These are phyloP conservation scores for Colletotrichum sp. DNA, from an alignment of 2,329 filamentous ascomycete genomes.

Conservation along the genomic window DNA sequence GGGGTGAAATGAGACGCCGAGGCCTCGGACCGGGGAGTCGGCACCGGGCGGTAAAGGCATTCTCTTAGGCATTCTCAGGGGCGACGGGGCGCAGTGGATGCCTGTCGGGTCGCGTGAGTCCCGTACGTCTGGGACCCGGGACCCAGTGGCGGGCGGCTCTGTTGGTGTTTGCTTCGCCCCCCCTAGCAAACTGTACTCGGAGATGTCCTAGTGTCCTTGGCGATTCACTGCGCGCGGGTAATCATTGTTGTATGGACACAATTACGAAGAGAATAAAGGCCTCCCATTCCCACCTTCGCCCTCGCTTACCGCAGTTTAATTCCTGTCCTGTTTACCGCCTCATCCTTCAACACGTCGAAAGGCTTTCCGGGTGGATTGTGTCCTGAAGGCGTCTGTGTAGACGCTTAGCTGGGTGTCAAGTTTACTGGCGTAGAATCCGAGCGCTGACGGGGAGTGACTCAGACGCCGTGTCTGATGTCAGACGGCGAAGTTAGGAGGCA, in stretches of 20 bases:
- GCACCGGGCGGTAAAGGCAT: background rate
- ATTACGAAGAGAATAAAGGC: background rate
- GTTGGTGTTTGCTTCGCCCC: background rate
- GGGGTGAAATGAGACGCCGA: background rate
- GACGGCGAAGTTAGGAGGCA: background rate
- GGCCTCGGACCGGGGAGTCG: background rate
- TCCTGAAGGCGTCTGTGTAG: background rate
- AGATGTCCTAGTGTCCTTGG: background rate
- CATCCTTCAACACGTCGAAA: background rate
- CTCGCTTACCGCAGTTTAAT: background rate
- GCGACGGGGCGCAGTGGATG: background rate
- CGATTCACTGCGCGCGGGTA: background rate
- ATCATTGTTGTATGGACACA: background rate
- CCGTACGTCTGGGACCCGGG: background rate
- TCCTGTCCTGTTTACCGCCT: background rate
- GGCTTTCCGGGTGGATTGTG: background rate
- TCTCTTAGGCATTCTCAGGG: background rate
- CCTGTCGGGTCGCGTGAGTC: background rate
- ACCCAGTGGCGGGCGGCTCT: background rate
- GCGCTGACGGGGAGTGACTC: background rate
- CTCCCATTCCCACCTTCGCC: background rate
- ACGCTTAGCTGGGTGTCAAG: background rate
- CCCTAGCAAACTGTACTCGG: background rate
- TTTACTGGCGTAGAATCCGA: background rate
- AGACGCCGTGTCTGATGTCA: background rate